These are phyloP conservation scores for Megacollybia marginata DNA, from an alignment of 768 basidiomycete species.

Conservation along the genomic window DNA sequence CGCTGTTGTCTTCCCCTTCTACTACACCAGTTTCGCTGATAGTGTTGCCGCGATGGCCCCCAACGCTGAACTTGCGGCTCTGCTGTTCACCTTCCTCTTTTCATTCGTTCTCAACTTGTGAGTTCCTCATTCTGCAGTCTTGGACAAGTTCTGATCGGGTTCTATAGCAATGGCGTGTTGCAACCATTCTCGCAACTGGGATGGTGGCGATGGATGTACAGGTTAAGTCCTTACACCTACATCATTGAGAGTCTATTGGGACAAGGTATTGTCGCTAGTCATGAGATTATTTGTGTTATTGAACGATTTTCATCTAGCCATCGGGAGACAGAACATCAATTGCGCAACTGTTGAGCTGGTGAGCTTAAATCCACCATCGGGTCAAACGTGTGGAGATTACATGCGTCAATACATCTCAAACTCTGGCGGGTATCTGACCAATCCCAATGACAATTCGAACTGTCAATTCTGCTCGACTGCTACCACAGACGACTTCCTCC, in stretches of 20 bases:
- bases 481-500: slow-evolving; percentile 56
- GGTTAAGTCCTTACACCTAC: slow-evolving; percentile 47
- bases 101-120: slow-evolving; percentile 61
- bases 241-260: slow-evolving; percentile 41
- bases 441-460: slow-evolving; percentile 41
- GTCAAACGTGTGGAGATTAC: slow-evolving; percentile 46
- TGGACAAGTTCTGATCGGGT: background rate
- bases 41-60: slow-evolving; percentile 57
- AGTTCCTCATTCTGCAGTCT: slow-evolving; percentile 12
- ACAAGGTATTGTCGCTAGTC: slow-evolving; percentile 10
- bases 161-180: slow-evolving; percentile 50
- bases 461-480: slow-evolving; percentile 55
- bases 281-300: no score
- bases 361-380: slow-evolving; percentile 42
- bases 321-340: slow-evolving; percentile 32
- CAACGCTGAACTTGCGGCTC: slow-evolving; percentile 49
- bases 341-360: slow-evolving; percentile 52
- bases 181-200: slow-evolving; percentile 56
- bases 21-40: slow-evolving; percentile 56
- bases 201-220: slow-evolving; percentile 73
- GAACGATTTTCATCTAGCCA: slow-evolving; percentile 17
- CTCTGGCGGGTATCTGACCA: slow-evolving; percentile 50
- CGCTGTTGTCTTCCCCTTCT: slow-evolving; percentile 47
- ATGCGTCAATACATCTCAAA: slow-evolving; percentile 38
- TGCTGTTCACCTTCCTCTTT: slow-evolving; percentile 53